Conservation (phyloP, 2,329 filamentous ascomycete species). For the Ceratocystis cubensis region DNA sequence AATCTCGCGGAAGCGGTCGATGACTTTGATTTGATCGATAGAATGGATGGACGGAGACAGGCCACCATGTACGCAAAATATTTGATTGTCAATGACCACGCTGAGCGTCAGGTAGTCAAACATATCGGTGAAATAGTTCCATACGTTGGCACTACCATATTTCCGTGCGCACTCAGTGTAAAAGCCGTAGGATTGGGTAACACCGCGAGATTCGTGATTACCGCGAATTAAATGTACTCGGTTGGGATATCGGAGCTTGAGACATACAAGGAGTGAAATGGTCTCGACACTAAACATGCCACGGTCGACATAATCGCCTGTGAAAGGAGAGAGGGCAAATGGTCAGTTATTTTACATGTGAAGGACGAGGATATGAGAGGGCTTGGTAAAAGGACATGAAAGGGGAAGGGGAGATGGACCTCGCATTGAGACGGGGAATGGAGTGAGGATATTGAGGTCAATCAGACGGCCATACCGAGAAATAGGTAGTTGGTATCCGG, state of each 20-base stretch:
- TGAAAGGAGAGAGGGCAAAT: not conserved
- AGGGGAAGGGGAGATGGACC: not conserved
- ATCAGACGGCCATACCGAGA: slow-evolving; percentile 50
- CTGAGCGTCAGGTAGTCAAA: slow-evolving; percentile 96
- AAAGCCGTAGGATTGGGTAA: slow-evolving; percentile 97
- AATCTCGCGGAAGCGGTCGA: slow-evolving; percentile 96
- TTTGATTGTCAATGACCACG: slow-evolving; percentile 96
- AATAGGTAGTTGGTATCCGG: slow-evolving; percentile 98
- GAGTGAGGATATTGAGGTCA: not conserved
- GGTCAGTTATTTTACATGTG: not conserved
- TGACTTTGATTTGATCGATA: slow-evolving; percentile 99
- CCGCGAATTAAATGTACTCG: slow-evolving; percentile 93
- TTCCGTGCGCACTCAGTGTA: slow-evolving; percentile 97
- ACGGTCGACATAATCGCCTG: slow-evolving; percentile 94
- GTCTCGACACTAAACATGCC: slow-evolving; percentile 98
- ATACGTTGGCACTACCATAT: slow-evolving; percentile 96
- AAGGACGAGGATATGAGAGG: not conserved
- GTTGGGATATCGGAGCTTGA: slow-evolving; percentile 92
- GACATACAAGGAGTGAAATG: slow-evolving; percentile 90
- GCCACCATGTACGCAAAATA: slow-evolving; percentile 95
- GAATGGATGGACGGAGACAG: slow-evolving; percentile 86
- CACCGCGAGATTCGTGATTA: slow-evolving; percentile 94
- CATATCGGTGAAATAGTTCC: slow-evolving; percentile 99
- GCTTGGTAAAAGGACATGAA: not conserved
- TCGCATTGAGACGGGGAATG: not conserved